Conservation (phyloP, 805 yeast genomes). For the Metschnikowia vanudenii region DNA sequence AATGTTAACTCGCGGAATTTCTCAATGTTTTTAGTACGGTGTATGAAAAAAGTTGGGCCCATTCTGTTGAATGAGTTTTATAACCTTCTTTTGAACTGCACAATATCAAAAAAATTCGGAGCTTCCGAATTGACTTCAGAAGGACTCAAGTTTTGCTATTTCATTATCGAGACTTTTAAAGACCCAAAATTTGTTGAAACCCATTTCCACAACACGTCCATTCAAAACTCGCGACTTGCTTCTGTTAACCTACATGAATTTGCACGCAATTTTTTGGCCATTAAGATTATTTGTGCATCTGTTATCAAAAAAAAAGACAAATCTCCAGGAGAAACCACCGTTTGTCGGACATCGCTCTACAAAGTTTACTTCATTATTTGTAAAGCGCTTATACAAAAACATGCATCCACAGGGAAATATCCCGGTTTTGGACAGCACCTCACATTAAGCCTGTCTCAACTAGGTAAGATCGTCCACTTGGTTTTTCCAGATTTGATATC, state of each 20-base stretch:
- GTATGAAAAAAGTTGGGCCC: no score
- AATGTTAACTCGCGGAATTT: no score
- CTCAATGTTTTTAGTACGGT: no score
- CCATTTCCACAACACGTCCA: background rate
- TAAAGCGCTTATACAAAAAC: slow-evolving; percentile 35
- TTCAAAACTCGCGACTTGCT: slow-evolving; percentile 15
- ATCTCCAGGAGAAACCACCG: background rate
- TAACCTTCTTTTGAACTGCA: no score
- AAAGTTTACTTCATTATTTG: slow-evolving; percentile 42
- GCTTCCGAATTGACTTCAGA: background rate
- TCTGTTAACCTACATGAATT: slow-evolving; percentile 42
- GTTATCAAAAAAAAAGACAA: no score
- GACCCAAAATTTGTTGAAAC: background rate
- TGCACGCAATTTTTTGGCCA: slow-evolving; percentile 40
- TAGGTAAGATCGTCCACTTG: no score
- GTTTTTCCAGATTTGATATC: no score
- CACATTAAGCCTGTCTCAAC: no score
- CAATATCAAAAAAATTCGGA: no score
- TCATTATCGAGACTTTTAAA: background rate
- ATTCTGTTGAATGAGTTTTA: no score
- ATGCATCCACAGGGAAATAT: slow-evolving; percentile 22
- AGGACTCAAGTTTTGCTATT: background rate
- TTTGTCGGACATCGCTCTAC: slow-evolving; percentile 30
- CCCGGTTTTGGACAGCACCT: no score
- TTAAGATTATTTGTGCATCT: slow-evolving; percentile 29